Conservation (phyloP, 305 asterid genomes). For the Fraxinus baroniana region DNA sequence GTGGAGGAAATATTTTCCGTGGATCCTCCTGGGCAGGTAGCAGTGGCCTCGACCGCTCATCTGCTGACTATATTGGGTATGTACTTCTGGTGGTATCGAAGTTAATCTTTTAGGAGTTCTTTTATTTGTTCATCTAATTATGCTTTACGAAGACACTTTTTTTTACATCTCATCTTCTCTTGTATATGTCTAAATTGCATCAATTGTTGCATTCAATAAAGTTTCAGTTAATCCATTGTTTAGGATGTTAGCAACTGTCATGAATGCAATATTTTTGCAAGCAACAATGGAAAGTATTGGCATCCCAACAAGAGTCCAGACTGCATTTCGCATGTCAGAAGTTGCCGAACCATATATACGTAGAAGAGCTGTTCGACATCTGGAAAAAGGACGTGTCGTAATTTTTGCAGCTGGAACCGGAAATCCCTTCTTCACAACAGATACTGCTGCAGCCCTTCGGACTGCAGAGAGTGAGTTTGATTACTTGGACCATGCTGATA, state of each 20-base stretch:
- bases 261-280: slow-evolving; percentile 97
- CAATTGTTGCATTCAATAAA: slow-evolving; percentile 12
- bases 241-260: slow-evolving; percentile 98
- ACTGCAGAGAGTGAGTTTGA: slow-evolving; percentile 83
- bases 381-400: slow-evolving; percentile 96
- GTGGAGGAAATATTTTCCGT: slow-evolving; percentile 96
- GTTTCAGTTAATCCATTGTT: slow-evolving; percentile 21
- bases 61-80: slow-evolving; percentile 96
- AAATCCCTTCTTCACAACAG: slow-evolving; percentile 99
- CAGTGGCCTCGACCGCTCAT: slow-evolving; percentile 96
- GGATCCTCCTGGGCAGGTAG: slow-evolving; percentile 96
- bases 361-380: slow-evolving; percentile 89
- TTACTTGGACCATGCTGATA: slow-evolving; percentile 16
- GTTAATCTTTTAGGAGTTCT: background rate
- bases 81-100: slow-evolving; percentile 31
- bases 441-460: slow-evolving; percentile 97
- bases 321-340: slow-evolving; percentile 97
- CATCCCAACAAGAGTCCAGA: slow-evolving; percentile 97
- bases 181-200: background rate
- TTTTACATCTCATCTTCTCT: background rate
- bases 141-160: background rate
- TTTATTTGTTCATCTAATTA: background rate
- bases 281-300: slow-evolving; percentile 98
- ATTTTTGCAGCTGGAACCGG: slow-evolving; percentile 98
- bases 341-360: slow-evolving; percentile 97